Base-by-base conservation (phyloP, 2,329 filamentous ascomycete genomes). In the Claviceps sp. region DNA sequence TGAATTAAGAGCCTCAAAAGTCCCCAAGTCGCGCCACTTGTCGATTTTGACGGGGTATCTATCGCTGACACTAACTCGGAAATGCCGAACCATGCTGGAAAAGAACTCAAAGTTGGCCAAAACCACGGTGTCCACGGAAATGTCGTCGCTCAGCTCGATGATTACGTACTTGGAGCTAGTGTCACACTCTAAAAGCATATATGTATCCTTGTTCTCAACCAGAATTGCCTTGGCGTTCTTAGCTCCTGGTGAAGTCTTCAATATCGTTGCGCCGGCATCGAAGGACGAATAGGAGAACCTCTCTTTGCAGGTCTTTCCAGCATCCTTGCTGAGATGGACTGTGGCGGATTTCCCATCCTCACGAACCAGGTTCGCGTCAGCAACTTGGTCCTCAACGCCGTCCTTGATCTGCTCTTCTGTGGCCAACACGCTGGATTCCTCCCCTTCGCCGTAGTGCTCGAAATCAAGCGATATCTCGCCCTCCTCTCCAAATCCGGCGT, bases 31-130 rank as follows among this genome's bases (percentile, higher is more conserved):
- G 58, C 85, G 89, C 93, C 93, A 98, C 59, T 93, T 88, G 48
- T 95, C 90, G 52, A 80, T 68, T 67, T 96, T 97, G 51, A 93
- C 87, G 0, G 93, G 93, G 67, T 96, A 97, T 52, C 89, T 82
- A 69, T 97, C 93, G 53, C 90, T 94, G 47, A 96, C 91, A 64
- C 88, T 94, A 59, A 97, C 82, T 50, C 87, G 80, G 66, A 98
- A 96, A 47, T 84, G 86, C 50, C 89, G 85, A 60, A 97, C 87
- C 78, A 95, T 96, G 64, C 89, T 96, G 52, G 89, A 95, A 73
- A 98, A 98, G 73, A 98, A 98, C 67, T 98, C 93, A 61, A 94
- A 98, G 65, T 98, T 98, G 56, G 91, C 93, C 51, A 98, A 76
- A n/a, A 97, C 93, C 42, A 98, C 76, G 0, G 93, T 98, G 64